Base-by-base conservation (phyloP, 2,329 filamentous ascomycete genomes). In the Fusarium hostae region DNA sequence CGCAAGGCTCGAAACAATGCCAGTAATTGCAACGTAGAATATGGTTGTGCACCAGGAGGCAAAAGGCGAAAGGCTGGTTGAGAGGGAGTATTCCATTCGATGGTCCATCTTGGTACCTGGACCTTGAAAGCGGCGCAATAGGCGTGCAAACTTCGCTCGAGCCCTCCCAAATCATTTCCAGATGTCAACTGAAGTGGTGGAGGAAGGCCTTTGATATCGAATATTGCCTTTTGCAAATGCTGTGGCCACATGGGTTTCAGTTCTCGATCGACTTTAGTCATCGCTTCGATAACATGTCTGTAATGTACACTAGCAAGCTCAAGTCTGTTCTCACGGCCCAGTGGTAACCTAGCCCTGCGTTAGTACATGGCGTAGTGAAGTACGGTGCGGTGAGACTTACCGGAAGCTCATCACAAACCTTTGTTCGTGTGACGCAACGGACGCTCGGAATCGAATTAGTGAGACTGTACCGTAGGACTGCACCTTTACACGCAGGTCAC, bases 181-280 rank as follows among this genome's bases (percentile, higher is more conserved):
- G 86, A 84, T 1, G 87, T 86, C 32, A 89, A 78, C 62, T 87
- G 85, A 58, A 87, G 83, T 10, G 86, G 85, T 15, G 86, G 84
- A 11, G 85, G 83, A 18, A 88, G 82, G 11, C 86, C 86, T 44
- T 83, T 82, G 56, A 89, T 82, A 54, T 84, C 83, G 70, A 89
- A 89, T 7, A 88, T 84, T 43, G 81, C 80, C 39, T 84, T 84
- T 69, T 88, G 87, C 78, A 87, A 84, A 40, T 86, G 81, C 57
- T 87, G 84, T 13, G 87, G 87, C 87, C 87, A 89, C 63, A 86
- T 86, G 0, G 87, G 87, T 74, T 88, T 89, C 47, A 89, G 78
- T 59, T 84, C 86, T 40, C 86, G 84, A 73, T 89, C 87, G 32
- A 84, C 84, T 59, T 84, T 87, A 61, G 86, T 86, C 35, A 89